Base-by-base conservation (phyloP, 2,329 filamentous ascomycete species). In the Coccinonectria pachysandricola region DNA sequence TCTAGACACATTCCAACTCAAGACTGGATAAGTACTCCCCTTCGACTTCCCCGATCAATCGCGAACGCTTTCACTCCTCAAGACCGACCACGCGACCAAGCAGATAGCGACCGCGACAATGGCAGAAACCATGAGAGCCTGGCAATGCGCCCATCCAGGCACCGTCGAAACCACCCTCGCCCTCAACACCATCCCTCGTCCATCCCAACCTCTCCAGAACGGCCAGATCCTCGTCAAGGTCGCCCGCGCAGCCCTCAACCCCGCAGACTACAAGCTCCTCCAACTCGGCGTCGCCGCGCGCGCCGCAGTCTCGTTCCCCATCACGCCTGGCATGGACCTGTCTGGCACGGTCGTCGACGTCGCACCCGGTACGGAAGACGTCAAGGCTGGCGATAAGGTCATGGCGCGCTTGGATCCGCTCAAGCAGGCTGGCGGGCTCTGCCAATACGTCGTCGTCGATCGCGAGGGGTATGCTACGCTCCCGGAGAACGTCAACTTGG, bases 251-350 rank as follows among this genome's bases (percentile, higher is more conserved):
- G 48, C 54, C 5, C 44, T 65, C 17, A 69, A 71, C 41, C 65
- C 64, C 0, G 57, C 59, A 30, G 65, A 70, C 46, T 59, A 60
- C 56, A 69, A 69, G 34, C 23, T 65, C 4, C 41, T 52, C n/a
- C 58, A 62, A 25, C 29, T 60, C 4, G 54, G 54, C 7, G 3
- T 63, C 20, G 36, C 57, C 17, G 48, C 59, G 4, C 52, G 53
- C 12, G 37, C 37, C 8, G 15, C 49, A 3, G 23, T 45, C 0
- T 27, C 36, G 6, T 54, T 45, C 31, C 65, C 68, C 12, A 57
- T 57, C 11, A 61, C 53, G 2, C 61, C 61, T 0, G 60, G 61
- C 11, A 56, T 62, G 39, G 71, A 75, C 40, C 65, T 68, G 36
- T 54, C 57, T 36, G 71, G 71, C 13, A 54, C 44, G 11, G 60